phyloP scores from a whole-genome alignment of 805 yeast genomes.

The Zygosaccharomyces bisporus region DNA sequence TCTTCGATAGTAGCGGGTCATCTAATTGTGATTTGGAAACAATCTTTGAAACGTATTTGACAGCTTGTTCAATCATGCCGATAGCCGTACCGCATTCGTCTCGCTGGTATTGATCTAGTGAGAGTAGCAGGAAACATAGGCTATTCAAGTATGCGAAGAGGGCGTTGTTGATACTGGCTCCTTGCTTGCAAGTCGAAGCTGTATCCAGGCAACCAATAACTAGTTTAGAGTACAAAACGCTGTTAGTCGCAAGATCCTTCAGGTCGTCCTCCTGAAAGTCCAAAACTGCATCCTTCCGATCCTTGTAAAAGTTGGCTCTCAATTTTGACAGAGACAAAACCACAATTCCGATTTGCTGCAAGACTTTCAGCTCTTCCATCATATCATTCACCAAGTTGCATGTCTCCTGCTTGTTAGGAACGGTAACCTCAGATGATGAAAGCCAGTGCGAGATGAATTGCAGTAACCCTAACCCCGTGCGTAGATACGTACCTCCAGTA shows the following conservation, averaged over 20 bases:
- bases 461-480: slow-evolving; percentile 29
- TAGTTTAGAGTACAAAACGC: slow-evolving; percentile 29
- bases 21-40: slow-evolving; percentile 19
- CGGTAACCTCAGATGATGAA: not conserved
- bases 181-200: slow-evolving; percentile 12
- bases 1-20: slow-evolving; percentile 13
- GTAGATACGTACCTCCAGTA: slow-evolving; percentile 27
- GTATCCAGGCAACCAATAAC: slow-evolving; percentile 31
- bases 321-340: slow-evolving; percentile 33
- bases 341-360: slow-evolving; percentile 32
- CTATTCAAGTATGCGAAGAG: slow-evolving; percentile 24
- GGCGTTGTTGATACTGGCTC: slow-evolving; percentile 13
- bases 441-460: slow-evolving; percentile 12
- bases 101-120: slow-evolving; percentile 29
- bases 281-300: slow-evolving; percentile 24
- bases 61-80: slow-evolving; percentile 29
- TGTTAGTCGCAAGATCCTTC: slow-evolving; percentile 22
- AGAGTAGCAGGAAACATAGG: slow-evolving; percentile 25
- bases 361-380: slow-evolving; percentile 18
- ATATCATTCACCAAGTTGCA: slow-evolving; percentile 7
- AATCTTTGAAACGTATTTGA: slow-evolving; percentile 17
- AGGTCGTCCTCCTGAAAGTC: slow-evolving; percentile 33
- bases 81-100: slow-evolving; percentile 30
- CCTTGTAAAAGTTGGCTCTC: slow-evolving; percentile 23
- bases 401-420: not conserved